Evolutionary conservation across 2,329 filamentous ascomycete genomes (phyloP), one percentile per base, ranked within the genome.

Genomic region (Pseudohalonectria lignicola): DNA sequence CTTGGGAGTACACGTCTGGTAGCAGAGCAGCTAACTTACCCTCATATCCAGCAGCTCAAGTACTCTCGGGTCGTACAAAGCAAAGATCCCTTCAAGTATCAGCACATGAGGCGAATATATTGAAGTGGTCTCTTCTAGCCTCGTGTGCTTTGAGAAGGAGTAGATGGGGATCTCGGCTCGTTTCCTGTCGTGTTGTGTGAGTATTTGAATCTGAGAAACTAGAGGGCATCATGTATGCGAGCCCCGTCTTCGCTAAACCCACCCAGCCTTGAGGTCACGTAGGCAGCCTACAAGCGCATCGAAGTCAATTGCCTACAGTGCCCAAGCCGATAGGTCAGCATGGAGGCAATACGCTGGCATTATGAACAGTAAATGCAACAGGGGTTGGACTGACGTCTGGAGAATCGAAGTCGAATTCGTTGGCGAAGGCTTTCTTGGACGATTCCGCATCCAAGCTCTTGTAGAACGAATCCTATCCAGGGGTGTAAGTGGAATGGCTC

Each of bases 81-180:
- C 92, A 60, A 98, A 86, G 21, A 98, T 98, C 16, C 92, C 92
- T 65, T 98, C 92, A 12, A 98, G 64, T 34, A 98, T 87, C 19
- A 98, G 68, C 18, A 98, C 92, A 59, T 94, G 92, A 1, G 92
- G 92, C 4, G 92, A 96, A 56, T 98, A 98, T 43, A 98, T 86
- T 1, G 84, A 81, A 0, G 83, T 93, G 0, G 87, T 94, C 47
- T 83, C 70, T 10, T 80, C 69, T 34, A 88, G 58, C 34, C 92
- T 77, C 44, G 85, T 77, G 60, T 98, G 92, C 54, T 94, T 83
- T 48, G 86, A 76, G 58, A 98, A 98, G 1, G 92, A 98, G 57
- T 98, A 98, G 10, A 94, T 70, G 1, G 92, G 92, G 39, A 98
- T 86, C 49, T 96, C 86, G 39, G 87, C 83, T 53, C 85, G 82